phyloP scores from a whole-genome alignment of 768 basidiomycete genomes.

The Leccinum ochraceum region DNA sequence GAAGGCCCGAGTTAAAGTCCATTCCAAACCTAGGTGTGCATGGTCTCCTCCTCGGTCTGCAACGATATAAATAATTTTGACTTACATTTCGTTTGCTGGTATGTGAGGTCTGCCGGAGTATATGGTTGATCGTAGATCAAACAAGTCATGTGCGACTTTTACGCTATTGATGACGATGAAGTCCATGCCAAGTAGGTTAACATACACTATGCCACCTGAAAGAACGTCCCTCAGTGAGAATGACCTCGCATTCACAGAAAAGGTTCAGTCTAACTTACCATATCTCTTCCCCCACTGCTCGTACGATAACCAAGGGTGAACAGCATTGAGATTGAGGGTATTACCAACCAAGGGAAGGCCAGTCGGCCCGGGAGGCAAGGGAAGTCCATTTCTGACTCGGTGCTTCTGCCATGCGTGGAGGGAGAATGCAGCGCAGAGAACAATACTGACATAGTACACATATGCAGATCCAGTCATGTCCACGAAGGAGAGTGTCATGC shows the following conservation, averaged over 20 bases:
- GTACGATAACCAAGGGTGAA: conserved; percentile 35
- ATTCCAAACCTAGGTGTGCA: conserved; percentile 26
- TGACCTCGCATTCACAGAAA: too few species aligned
- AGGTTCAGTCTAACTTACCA: conserved; percentile 19
- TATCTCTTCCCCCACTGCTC: conserved; percentile 36
- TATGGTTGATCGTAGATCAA: conserved; percentile 27
- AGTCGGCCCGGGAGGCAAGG: conserved; percentile 53
- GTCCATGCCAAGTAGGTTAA: conserved; percentile 28
- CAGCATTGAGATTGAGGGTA: conserved; percentile 19
- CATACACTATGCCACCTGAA: conserved; percentile 28
- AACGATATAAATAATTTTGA: not conserved
- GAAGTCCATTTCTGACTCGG: conserved; percentile 18
- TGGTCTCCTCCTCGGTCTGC: not conserved
- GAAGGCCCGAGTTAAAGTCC: conserved; percentile 29
- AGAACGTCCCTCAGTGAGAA: not conserved
- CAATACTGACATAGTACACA: conserved; percentile 7
- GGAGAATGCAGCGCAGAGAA: conserved; percentile 3
- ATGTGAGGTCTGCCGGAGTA: conserved; percentile 31
- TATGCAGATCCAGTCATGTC: conserved; percentile 1
- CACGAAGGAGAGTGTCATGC: not conserved
- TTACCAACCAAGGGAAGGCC: conserved; percentile 40
- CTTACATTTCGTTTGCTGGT: conserved; percentile 22
- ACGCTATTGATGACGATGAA: conserved; percentile 29
- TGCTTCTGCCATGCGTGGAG: conserved; percentile 19
- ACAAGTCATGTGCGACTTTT: conserved; percentile 22